Evolutionary conservation across 805 yeast genomes (phyloP).

Genomic region (Saturnispora ahearnii): DNA sequence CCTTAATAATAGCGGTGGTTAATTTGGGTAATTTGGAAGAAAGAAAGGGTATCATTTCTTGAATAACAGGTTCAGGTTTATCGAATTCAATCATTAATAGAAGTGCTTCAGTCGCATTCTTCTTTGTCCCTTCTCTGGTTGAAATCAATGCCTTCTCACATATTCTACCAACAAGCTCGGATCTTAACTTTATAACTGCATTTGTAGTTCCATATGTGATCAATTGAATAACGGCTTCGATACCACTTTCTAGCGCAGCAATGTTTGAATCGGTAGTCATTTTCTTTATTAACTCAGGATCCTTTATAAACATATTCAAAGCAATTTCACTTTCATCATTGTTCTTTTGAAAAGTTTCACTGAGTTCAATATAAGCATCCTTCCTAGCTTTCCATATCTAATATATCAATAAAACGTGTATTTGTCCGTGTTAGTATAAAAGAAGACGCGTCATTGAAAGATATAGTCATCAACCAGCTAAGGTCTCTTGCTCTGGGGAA

Average conservation of each 20-base stretch:
- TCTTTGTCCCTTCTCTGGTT: slow-evolving; percentile 64
- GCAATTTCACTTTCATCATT: background rate
- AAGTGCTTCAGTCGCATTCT: slow-evolving; percentile 53
- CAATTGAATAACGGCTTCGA: slow-evolving; percentile 44
- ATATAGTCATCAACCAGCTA: background rate
- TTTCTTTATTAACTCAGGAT: slow-evolving; percentile 47
- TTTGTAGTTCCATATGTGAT: slow-evolving; percentile 47
- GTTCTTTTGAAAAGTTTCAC: slow-evolving; percentile 34
- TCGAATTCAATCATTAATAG: slow-evolving; percentile 57
- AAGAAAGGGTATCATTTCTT: slow-evolving; percentile 53
- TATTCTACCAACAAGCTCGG: slow-evolving; percentile 38
- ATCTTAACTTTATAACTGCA: slow-evolving; percentile 34
- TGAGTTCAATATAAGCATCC: slow-evolving; percentile 66
- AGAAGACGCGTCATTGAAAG: slow-evolving; percentile 6
- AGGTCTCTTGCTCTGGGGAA: background rate
- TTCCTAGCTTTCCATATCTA: slow-evolving; percentile 76
- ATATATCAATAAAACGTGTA: background rate
- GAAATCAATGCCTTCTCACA: slow-evolving; percentile 81
- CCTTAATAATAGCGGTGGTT: slow-evolving; percentile 56
- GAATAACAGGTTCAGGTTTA: slow-evolving; percentile 56
- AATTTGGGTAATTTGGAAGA: slow-evolving; percentile 66
- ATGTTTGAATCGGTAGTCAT: slow-evolving; percentile 75
- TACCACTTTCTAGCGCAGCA: slow-evolving; percentile 82
- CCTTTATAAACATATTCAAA: slow-evolving; percentile 29
- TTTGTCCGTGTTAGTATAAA: slow-evolving; percentile 1